Base-by-base conservation (phyloP, 306 rosid species). In the Citrullus colocynthis region DNA sequence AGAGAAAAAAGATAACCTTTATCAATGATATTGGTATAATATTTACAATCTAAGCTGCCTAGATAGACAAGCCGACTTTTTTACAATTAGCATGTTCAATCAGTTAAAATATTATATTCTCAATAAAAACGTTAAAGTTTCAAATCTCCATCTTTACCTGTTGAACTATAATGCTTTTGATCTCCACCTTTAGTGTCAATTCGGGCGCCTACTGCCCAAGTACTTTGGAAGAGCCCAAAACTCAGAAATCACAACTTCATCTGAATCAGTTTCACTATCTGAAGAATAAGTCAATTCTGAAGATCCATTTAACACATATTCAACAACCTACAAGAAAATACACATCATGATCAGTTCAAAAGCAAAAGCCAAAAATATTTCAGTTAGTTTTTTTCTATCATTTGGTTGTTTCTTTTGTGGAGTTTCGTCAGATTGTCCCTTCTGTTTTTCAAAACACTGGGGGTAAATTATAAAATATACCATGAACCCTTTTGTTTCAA, bases 241-340 rank as follows among this genome's bases (percentile, higher is more conserved):
- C 82, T 87, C 80, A 14, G 88, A 88, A 75, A 72, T 12, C 11
- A 83, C 8, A 37, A 76, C 89, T 80, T 52, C 86, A 48, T 91
- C 98, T 9, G 88, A 82, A 86, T 91, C 98, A 78, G 87, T 85
- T 61, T 94, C 97, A 71, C 94, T 89, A 76, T 92, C 98, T 48
- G 98, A 90, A 69, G 90, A 94, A 77, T 87, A 77, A 54, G 57
- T 9, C 18, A 80, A 2, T 9, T 72, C 69, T 42, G 82, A 30
- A 41, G 85, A 85, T 82, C 78, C 90, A 79, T 83, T 84, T 76
- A 90, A 59, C 79, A 94, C 60, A 86, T 88, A 94, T 49, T 82
- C 89, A 61, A 80, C 92, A 79, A 89, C 89, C 98, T 94, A 85
- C 70, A 83, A 84, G 44, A 42, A 55, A 3, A 5, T 13, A 60